Base-by-base conservation (phyloP, 176 grass and related monocot species). In the Cocos nucifera region DNA sequence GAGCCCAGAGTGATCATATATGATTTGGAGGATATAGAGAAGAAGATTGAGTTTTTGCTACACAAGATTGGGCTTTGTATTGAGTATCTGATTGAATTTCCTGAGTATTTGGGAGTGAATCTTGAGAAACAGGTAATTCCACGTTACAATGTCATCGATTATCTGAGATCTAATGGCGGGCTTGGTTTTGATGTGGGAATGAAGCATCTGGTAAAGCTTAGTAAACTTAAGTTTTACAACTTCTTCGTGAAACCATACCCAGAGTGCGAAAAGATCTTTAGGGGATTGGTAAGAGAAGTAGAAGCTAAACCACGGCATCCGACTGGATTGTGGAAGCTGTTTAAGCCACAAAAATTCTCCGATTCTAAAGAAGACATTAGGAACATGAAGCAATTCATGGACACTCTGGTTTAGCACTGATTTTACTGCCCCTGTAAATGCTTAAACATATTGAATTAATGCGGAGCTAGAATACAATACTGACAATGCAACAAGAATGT, bases 221-320 rank as follows among this genome's bases (percentile, higher is more conserved):
- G 78, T 67, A 89, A 87, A 58, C 61, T 29, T 56, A 83, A 48
- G 66, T 91, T 97, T 19, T 91, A 88, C 53, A 97, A 91, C 65
- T 49, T 91, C 59, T 97, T 88, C 20, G 87, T 91, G 32, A 91
- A 97, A 67, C 93, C 93, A 0, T 97, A 97, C 59, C 84, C 84
- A 0, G 84, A 97, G 56, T 97, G 87, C 1, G 30, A 91, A 75
- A 81, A 63, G 73, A 91, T 97, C 3, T 97, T 91, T 67, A 72
- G 68, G 3, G 72, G 69, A 4, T n/a, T 27, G 0, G 72, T 62
- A 4, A 75, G 22, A 63, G 69, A 68, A 6, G 66, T 67, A 22
- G 55, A 59, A 56, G 61, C 50, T 73, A 85, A 57, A 55, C 70
- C 22, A 5, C 50, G 19, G 14, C 76, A 83, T 62, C 76, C 78